A percentile compares a stretch with the other conserved stretches of the same genome.
These are phyloP conservation scores for Acmispon strigosus DNA, from an alignment of 306 rosid species.

Conservation along the genomic window DNA sequence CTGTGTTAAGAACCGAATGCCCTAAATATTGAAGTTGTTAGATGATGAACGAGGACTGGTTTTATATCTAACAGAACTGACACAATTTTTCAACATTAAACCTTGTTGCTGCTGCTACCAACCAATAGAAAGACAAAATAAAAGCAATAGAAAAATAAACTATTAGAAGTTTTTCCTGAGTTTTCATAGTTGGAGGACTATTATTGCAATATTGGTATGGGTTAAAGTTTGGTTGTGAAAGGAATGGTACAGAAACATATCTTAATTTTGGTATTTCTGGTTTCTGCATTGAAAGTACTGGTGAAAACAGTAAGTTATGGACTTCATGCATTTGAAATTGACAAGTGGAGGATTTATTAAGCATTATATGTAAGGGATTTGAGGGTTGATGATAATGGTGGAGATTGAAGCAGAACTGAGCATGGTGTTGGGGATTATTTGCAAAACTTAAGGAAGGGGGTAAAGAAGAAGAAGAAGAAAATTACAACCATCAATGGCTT, in stretches of 20 bases:
- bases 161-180: background rate
- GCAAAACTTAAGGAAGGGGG: background rate
- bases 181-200: background rate
- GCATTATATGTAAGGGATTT: background rate
- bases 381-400: slow-evolving; percentile 1
- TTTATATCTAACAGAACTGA: background rate
- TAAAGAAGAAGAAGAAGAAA: background rate
- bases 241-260: background rate
- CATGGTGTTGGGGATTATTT: background rate
- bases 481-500: background rate
- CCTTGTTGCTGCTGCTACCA: background rate
- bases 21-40: background rate
- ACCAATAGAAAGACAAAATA: background rate
- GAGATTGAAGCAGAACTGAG: background rate
- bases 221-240: slow-evolving; percentile 2
- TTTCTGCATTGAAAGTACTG: background rate
- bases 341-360: background rate
- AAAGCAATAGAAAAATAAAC: background rate
- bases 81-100: background rate
- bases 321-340: background rate
- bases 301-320: background rate
- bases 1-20: background rate
- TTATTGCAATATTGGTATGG: background rate
- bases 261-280: background rate
- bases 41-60: background rate